Evolutionary conservation across 208 protist genomes (phyloP).

Genomic region (Ichthyophonus hoferi): DNA sequence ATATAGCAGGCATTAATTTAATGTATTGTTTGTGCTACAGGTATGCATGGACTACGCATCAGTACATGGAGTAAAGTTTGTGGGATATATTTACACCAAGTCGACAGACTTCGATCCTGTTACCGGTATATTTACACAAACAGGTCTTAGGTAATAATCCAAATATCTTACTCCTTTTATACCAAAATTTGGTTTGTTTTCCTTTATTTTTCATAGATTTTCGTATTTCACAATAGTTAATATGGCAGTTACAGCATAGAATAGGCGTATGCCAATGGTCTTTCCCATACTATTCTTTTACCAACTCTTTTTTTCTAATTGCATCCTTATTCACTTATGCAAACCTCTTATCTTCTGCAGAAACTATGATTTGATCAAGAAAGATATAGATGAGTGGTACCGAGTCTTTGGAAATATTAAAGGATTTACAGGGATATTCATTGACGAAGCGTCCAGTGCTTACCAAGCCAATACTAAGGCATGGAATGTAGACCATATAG

Average conservation of each 20-base stretch:
- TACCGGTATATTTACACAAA: background rate
- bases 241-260: no score
- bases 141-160: background rate
- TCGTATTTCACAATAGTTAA: no score
- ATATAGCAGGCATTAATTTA: no score
- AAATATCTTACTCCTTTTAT: no score
- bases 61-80: background rate
- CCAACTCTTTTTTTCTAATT: no score
- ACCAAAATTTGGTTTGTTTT: no score
- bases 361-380: background rate
- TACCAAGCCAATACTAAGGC: background rate
- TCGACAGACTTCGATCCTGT: background rate
- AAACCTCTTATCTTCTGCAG: no score
- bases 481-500: background rate
- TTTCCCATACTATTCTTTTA: no score
- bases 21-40: no score
- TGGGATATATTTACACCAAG: background rate
- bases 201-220: no score
- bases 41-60: background rate
- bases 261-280: no score
- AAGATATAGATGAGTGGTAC: background rate
- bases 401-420: background rate
- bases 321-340: no score
- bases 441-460: background rate
- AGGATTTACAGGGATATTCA: background rate